Percentiles rank a stretch among this genome's conserved stretches.
phyloP scores from a whole-genome alignment of 352 stramenopile genomes.

The Aphanomyces euteiches region DNA sequence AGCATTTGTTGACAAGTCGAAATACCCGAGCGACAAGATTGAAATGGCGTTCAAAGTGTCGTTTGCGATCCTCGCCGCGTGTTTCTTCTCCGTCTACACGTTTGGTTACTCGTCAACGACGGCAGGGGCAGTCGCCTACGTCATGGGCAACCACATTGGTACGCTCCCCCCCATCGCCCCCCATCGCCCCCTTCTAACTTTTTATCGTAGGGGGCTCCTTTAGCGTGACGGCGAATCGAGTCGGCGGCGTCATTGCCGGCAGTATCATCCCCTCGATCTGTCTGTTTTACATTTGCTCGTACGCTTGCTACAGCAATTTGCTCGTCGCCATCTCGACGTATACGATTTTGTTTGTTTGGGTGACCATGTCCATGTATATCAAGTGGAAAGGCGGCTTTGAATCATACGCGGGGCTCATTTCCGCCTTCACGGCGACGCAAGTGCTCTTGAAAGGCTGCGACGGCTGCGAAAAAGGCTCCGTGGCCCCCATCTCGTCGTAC shows the following conservation, averaged over 20 bases:
- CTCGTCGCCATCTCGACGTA: slow-evolving; percentile 26
- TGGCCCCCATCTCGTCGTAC: slow-evolving; percentile 58
- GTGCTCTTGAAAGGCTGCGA: slow-evolving; percentile 62
- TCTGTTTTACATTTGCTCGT: slow-evolving; percentile 71
- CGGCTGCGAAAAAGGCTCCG: slow-evolving; percentile 38
- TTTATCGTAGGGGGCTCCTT: slow-evolving; percentile 56
- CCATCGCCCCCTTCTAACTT: not conserved
- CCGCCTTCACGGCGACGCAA: slow-evolving; percentile 60
- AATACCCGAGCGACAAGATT: slow-evolving; percentile 1
- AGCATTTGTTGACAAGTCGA: slow-evolving; percentile 4
- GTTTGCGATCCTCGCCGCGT: slow-evolving; percentile 54
- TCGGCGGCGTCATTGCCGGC: slow-evolving; percentile 67
- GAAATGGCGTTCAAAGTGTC: slow-evolving; percentile 51
- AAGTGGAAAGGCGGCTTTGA: slow-evolving; percentile 62
- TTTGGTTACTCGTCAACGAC: slow-evolving; percentile 68
- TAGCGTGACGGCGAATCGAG: slow-evolving; percentile 71
- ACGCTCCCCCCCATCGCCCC: not conserved
- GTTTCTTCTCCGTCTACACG: slow-evolving; percentile 64
- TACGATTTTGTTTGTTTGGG: not conserved
- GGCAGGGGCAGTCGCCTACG: slow-evolving; percentile 56
- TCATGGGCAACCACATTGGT: slow-evolving; percentile 76
- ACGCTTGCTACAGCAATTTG: not conserved
- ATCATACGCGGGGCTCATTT: slow-evolving; percentile 67
- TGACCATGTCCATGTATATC: slow-evolving; percentile 37
- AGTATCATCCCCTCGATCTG: slow-evolving; percentile 76